phyloP scores from a whole-genome alignment of 129 eudicot genomes.

The Scalesia atractyloides region DNA sequence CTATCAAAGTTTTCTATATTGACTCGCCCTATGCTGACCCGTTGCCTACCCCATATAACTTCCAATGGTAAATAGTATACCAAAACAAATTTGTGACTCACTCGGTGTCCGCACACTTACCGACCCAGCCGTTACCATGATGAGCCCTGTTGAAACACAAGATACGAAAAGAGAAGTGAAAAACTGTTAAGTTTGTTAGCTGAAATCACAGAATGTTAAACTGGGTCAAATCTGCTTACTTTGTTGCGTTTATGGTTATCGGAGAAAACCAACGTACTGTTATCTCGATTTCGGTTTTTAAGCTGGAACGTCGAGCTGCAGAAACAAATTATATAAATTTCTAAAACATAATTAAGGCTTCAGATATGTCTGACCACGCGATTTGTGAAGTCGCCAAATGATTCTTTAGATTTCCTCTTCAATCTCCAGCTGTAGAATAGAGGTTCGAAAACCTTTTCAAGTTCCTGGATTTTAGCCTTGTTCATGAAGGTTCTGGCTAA shows the following conservation, averaged over 20 bases:
- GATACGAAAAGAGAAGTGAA: conserved; percentile 6
- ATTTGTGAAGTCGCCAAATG: conserved; percentile 90
- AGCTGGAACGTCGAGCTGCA: conserved; percentile 59
- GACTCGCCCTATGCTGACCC: neutral
- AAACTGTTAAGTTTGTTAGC: neutral
- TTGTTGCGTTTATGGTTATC: conserved; percentile 68
- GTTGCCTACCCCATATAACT: conserved; percentile 9
- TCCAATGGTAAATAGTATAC: neutral
- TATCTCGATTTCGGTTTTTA: conserved; percentile 78
- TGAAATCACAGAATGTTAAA: neutral
- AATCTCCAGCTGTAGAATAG: conserved; percentile 77
- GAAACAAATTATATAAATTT: conserved; percentile 6
- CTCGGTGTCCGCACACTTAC: conserved; percentile 90
- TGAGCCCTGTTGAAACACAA: conserved; percentile 57
- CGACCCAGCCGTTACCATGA: conserved; percentile 96
- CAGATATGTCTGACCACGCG: no score
- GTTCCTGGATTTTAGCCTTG: conserved; percentile 83
- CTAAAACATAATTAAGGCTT: neutral
- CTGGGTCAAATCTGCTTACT: conserved; percentile 44
- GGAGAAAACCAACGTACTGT: conserved; percentile 86
- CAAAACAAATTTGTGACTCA: conserved; percentile 30
- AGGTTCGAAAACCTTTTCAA: conserved; percentile 94
- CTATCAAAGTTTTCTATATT: neutral
- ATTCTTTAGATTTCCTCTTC: conserved; percentile 74
- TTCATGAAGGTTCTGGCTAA: conserved; percentile 74